These are phyloP conservation scores for Neotropicomus parvogracilis DNA, from an alignment of 1,284 basidiomycete species.

Conservation along the genomic window DNA sequence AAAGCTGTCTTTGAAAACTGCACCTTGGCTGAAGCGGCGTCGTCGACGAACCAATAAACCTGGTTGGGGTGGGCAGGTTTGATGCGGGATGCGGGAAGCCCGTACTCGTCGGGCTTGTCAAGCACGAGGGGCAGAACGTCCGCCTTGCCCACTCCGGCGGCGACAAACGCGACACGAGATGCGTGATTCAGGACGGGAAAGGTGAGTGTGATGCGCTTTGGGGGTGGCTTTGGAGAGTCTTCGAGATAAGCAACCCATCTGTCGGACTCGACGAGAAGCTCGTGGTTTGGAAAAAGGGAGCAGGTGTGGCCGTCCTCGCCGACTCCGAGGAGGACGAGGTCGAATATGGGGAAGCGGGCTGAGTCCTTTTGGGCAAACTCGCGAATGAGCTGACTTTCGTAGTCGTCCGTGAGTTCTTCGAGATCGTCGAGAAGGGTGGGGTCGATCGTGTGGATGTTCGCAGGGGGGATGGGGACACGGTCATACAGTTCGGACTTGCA, in stretches of 20 bases:
- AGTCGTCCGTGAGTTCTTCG: slow-evolving; percentile 87
- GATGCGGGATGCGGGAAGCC: slow-evolving; percentile 83
- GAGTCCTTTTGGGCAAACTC: slow-evolving; percentile 90
- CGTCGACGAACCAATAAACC: slow-evolving; percentile 89
- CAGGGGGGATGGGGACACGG: slow-evolving; percentile 75
- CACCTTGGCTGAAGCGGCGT: slow-evolving; percentile 69
- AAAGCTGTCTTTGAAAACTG: slow-evolving; percentile 53
- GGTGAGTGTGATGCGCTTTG: slow-evolving; percentile 85
- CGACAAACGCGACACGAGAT: slow-evolving; percentile 82
- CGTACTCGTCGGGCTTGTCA: slow-evolving; percentile 71
- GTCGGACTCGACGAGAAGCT: slow-evolving; percentile 79
- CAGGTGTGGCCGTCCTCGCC: slow-evolving; percentile 96
- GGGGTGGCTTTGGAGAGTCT: slow-evolving; percentile 94
- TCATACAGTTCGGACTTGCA: slow-evolving; percentile 78
- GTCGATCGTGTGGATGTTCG: slow-evolving; percentile 88
- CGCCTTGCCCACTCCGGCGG: slow-evolving; percentile 79
- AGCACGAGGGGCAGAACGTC: slow-evolving; percentile 74
- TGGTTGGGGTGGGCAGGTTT: slow-evolving; percentile 78
- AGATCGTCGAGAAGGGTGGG: slow-evolving; percentile 63
- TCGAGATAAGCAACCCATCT: slow-evolving; percentile 94
- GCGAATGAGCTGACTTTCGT: slow-evolving; percentile 88
- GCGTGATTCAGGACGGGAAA: slow-evolving; percentile 94
- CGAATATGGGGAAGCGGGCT: slow-evolving; percentile 92
- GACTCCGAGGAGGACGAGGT: slow-evolving; percentile 91
- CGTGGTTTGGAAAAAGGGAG: slow-evolving; percentile 92